Evolutionary conservation across 371 early-diverging fungal species (phyloP), one percentile per base, ranked within the genome.

Genomic region (Zopfochytrium polystomum): DNA sequence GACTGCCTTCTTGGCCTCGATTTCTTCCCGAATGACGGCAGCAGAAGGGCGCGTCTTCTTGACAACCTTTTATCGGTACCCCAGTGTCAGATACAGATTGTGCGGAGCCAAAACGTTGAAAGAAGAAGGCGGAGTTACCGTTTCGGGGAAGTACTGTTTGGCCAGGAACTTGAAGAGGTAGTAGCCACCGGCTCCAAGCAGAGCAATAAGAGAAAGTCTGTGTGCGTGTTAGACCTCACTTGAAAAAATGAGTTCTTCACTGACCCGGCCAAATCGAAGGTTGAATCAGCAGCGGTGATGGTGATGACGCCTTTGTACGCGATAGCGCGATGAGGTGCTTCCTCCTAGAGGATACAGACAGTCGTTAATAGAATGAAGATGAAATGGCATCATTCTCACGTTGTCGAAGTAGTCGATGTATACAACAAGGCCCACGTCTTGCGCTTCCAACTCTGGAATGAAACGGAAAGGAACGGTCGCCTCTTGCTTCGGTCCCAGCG

Each of bases 381-480:
- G 22, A 49, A 49, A 49, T 25, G 1, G 35, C 43, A 18, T 18
- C n/a, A 22, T n/a, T 4, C 65, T 38, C 35, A 68, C 68, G 18
- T 34, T 35, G 58, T 69, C 70, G 35, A 65, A 64, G 62, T 62
- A 69, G 62, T 69, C 70, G 31, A 69, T 50, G 52, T 46, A 44
- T 15, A 69, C 70, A 34, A 69, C 60, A 42, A 69, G 59, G 25
- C 65, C 59, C 33, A 64, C 30, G 32, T 69, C 62, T 55, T 64
- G 64, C 42, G 70, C 62, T 45, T 69, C 70, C 38, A 60, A n/a
- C 46, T 69, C 70, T 18, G 62, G 49, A 23, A 38, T 53, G 62
- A 69, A 62, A 22, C 51, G 29, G 59, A 64, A 62, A 7, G 70
- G 65, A 38, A 69, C 30, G 5, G 65, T 56, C 31, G 65, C 65